Evolutionary conservation across 2,329 filamentous ascomycete species (phyloP).

Genomic region (Talaromyces verruculosus): DNA sequence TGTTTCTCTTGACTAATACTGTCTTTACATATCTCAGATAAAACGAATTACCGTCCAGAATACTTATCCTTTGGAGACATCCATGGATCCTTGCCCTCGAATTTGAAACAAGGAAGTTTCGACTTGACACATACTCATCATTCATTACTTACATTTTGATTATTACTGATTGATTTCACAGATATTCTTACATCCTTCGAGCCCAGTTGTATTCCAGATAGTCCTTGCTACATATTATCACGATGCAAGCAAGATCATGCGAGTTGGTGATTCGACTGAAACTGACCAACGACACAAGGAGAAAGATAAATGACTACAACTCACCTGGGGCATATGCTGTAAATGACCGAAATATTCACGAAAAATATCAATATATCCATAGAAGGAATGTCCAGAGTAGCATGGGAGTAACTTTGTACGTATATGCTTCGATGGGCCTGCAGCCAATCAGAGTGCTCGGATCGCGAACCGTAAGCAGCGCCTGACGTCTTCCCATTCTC

Average conservation of each 20-base stretch:
- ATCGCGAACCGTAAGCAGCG: not conserved
- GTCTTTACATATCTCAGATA: not conserved
- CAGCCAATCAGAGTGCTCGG: slow-evolving; percentile 12
- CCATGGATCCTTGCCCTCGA: not conserved
- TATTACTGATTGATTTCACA: not conserved
- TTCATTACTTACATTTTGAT: not conserved
- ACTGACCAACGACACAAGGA: not conserved
- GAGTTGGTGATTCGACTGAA: not conserved
- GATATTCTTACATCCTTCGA: not conserved
- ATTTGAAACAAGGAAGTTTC: too few relatives aligned
- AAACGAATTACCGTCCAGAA: not conserved
- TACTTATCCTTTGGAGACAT: not conserved
- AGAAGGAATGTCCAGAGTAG: not conserved
- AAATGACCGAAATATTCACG: not conserved
- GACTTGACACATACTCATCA: not conserved
- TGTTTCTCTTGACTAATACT: not conserved
- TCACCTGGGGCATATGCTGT: not conserved
- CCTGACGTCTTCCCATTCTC: slow-evolving; percentile 13
- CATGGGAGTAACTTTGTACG: not conserved
- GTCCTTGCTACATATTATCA: not conserved
- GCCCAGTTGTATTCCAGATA: not conserved
- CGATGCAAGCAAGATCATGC: not conserved
- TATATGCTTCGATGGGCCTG: not conserved
- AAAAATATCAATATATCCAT: not conserved
- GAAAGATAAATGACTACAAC: not conserved